Evolutionary conservation across 352 stramenopile species (phyloP).

Genomic region (Phytophthora pisi): DNA sequence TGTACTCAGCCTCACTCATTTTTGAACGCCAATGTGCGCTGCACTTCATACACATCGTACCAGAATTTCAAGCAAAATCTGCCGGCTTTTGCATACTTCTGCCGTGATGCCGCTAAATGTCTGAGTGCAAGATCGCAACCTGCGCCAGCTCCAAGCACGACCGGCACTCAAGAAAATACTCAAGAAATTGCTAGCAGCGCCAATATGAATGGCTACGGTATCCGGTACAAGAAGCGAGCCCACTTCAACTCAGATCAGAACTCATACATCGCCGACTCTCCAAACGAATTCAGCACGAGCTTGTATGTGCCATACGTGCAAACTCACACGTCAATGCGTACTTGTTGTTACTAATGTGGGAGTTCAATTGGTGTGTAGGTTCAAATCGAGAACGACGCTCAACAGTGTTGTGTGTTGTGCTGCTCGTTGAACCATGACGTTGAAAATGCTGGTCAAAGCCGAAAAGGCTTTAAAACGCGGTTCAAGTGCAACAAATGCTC

Average conservation of each 20-base stretch:
- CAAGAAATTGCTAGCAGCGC: background rate
- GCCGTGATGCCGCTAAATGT: slow-evolving; percentile 5
- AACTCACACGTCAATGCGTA: background rate
- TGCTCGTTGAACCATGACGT: slow-evolving; percentile 4
- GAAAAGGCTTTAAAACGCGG: slow-evolving; percentile 7
- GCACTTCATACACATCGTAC: slow-evolving; percentile 4
- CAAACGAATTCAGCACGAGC: slow-evolving; percentile 5
- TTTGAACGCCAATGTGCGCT: background rate
- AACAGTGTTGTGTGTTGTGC: slow-evolving; percentile 5
- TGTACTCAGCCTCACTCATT: slow-evolving; percentile 2
- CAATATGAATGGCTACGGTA: background rate
- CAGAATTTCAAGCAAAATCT: slow-evolving; percentile 4
- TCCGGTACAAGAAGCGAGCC: background rate
- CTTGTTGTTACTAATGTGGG: background rate
- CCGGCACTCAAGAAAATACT: background rate
- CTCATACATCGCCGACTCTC: slow-evolving; percentile 2
- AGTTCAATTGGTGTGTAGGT: background rate
- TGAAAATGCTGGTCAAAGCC: slow-evolving; percentile 5
- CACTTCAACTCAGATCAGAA: slow-evolving; percentile 7
- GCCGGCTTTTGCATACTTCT: slow-evolving; percentile 5
- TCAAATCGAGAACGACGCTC: slow-evolving; percentile 4
- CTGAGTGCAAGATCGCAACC: background rate
- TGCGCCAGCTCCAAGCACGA: background rate
- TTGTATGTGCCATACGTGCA: background rate
- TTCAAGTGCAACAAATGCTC: slow-evolving; percentile 8